Conservation (phyloP, 164 flowering plant species). For the Kingdonia uniflora region DNA sequence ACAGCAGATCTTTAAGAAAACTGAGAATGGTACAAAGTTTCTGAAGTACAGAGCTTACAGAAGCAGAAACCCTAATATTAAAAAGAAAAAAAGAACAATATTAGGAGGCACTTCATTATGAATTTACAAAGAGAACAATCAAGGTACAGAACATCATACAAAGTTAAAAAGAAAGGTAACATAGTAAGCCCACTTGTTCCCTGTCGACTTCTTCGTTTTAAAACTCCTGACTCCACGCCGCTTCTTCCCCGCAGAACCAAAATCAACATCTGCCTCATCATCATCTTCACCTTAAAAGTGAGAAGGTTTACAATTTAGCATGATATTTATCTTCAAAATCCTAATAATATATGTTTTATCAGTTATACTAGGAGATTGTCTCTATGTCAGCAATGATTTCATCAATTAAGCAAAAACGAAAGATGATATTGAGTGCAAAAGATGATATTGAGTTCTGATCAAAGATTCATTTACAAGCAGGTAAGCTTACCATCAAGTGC, state of each 20-base stretch:
- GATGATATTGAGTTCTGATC: background rate
- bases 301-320: background rate
- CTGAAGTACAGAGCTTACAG: constrained; percentile 59
- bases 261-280: constrained; percentile 54
- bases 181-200: constrained; percentile 52
- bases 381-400: no score
- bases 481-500: constrained; percentile 46
- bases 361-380: no score
- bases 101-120: constrained; percentile 16
- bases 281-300: constrained; percentile 56
- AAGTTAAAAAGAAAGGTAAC: constrained; percentile 18
- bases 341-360: no score
- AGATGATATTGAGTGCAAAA: background rate
- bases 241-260: constrained; percentile 62
- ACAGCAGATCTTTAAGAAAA: constrained; percentile 61
- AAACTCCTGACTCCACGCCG: constrained; percentile 40
- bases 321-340: no score
- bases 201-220: constrained; percentile 55
- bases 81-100: constrained; percentile 6
- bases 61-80: constrained; percentile 54
- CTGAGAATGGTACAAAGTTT: constrained; percentile 86
- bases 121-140: constrained; percentile 3
- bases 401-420: no score
- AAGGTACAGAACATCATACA: constrained; percentile 9
- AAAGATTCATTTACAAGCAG: background rate